phyloP scores from a whole-genome alignment of 805 yeast species.

The Danielia reshetovae region DNA sequence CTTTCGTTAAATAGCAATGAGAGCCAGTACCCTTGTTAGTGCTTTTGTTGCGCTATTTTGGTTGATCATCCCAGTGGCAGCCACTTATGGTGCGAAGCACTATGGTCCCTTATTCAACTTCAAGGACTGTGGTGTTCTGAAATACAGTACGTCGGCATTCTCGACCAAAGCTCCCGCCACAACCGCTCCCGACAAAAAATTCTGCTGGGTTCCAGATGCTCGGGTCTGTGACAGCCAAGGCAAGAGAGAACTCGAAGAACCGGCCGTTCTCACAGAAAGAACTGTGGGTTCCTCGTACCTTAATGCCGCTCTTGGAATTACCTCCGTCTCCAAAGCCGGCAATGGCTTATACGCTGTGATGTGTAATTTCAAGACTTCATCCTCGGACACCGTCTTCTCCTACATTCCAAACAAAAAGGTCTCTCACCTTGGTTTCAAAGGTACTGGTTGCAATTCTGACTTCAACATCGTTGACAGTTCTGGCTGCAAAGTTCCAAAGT shows the following conservation, averaged over 20 bases:
- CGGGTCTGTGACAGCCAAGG: too few species aligned
- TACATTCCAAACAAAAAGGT: conserved; percentile 1
- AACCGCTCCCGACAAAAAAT: too few species aligned
- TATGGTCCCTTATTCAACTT: conserved; percentile 2
- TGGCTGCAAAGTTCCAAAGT: background rate
- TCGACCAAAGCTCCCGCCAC: background rate
- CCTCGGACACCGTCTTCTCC: conserved; percentile 3
- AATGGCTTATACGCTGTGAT: conserved; percentile 5
- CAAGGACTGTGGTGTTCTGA: background rate
- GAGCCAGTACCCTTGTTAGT: background rate
- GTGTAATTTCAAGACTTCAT: conserved; percentile 6
- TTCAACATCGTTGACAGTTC: conserved; percentile 4
- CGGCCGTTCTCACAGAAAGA: background rate
- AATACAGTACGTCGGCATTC: background rate
- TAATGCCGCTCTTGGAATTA: conserved; percentile 5
- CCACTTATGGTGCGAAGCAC: conserved; percentile 2
- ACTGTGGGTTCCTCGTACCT: conserved; percentile 1
- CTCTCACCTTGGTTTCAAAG: conserved; percentile 1
- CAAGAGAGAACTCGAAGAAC: conserved; percentile 2
- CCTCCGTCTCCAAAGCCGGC: conserved; percentile 2
- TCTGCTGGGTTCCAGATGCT: too few species aligned
- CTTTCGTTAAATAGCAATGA: conserved; percentile 1
- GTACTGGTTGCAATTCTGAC: conserved; percentile 6
- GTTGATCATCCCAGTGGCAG: conserved; percentile 1
- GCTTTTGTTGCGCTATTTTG: conserved; percentile 2